phyloP scores from a whole-genome alignment of 2,329 filamentous ascomycete genomes.

The Exophiala dermatitidis region DNA sequence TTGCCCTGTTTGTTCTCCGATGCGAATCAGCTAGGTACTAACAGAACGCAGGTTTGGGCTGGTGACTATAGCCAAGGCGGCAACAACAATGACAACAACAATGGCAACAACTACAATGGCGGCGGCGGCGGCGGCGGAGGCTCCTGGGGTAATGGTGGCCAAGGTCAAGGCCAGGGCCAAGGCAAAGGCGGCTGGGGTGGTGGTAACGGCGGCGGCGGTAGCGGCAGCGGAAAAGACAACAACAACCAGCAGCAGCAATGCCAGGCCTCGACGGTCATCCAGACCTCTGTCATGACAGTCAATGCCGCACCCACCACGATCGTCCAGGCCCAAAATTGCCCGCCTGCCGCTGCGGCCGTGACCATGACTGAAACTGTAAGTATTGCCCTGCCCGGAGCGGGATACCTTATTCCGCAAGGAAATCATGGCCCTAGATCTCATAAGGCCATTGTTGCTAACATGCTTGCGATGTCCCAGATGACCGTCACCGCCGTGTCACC shows the following conservation, averaged over 20 bases:
- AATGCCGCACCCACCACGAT: slow-evolving; percentile 1
- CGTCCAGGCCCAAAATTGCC: slow-evolving; percentile 6
- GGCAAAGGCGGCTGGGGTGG: slow-evolving; percentile 9
- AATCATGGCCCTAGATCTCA: too few relatives aligned
- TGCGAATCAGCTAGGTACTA: background rate
- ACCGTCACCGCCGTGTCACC: slow-evolving; percentile 21
- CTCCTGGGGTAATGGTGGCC: background rate
- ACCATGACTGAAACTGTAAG: slow-evolving; percentile 19
- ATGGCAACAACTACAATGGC: background rate
- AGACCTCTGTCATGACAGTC: background rate
- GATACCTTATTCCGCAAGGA: background rate
- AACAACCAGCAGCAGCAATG: background rate
- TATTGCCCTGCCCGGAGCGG: background rate
- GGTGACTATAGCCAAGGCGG: slow-evolving; percentile 5
- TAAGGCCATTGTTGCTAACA: background rate
- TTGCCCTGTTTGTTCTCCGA: background rate
- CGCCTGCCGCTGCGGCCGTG: slow-evolving; percentile 1
- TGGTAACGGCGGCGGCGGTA: background rate
- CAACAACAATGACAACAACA: background rate
- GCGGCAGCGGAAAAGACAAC: slow-evolving; percentile 1
- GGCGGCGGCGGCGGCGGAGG: too few relatives aligned
- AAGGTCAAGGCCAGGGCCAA: background rate
- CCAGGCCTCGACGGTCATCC: background rate
- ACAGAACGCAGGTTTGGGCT: slow-evolving; percentile 8
- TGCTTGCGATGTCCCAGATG: slow-evolving; percentile 3